Percentiles rank a stretch among this genome's conserved stretches.
phyloP scores from a whole-genome alignment of 768 basidiomycete species.

The Tubosaeta sp. region DNA sequence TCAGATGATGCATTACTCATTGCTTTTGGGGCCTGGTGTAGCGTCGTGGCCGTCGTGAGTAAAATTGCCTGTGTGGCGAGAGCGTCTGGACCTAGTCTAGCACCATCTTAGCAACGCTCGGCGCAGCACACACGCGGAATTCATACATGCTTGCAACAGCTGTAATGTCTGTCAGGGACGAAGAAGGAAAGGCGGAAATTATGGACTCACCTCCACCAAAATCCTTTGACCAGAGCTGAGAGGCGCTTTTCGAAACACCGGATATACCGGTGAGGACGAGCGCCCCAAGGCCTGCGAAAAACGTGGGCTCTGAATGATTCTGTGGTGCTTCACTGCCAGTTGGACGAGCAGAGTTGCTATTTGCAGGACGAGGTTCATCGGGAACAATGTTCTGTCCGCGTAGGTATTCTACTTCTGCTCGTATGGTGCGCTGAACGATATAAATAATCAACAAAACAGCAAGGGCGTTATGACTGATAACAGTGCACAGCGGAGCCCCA shows the following conservation, averaged over 20 bases:
- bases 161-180: conserved; percentile 4
- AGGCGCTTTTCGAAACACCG: conserved; percentile 22
- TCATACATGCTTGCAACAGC: conserved; percentile 24
- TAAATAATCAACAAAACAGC: conserved; percentile 18
- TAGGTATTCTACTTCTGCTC: conserved; percentile 16
- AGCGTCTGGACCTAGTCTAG: conserved; percentile 20
- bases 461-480: conserved; percentile 25
- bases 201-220: conserved; percentile 20
- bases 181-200: background rate
- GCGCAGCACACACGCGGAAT: background rate
- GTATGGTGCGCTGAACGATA: conserved; percentile 19
- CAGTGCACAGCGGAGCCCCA: conserved; percentile 25
- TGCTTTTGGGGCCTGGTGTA: conserved; percentile 23
- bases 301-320: background rate
- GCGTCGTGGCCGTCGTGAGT: conserved; percentile 19
- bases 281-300: conserved; percentile 15
- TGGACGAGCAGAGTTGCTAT: background rate
- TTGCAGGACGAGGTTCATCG: conserved; percentile 5
- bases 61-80: conserved; percentile 26
- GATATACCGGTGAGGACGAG: conserved; percentile 16
- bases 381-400: conserved; percentile 5
- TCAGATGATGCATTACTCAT: conserved; percentile 17
- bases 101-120: conserved; percentile 2
- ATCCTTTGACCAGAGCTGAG: conserved; percentile 29
- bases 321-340: background rate